These are phyloP conservation scores for Nicotiana tabacum DNA, from an alignment of 257 asterid species.

Conservation along the genomic window DNA sequence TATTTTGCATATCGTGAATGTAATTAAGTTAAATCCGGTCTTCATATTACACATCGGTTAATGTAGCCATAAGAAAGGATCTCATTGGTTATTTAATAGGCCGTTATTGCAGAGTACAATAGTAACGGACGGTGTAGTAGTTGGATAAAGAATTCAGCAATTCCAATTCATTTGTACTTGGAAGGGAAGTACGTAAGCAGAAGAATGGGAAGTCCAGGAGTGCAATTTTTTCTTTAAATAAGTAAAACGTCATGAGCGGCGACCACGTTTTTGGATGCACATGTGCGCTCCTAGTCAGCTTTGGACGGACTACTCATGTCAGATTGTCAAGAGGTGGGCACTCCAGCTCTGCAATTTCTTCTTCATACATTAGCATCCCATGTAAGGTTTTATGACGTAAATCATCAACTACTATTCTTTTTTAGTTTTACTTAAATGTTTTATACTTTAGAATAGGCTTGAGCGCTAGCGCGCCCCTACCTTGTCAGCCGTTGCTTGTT, in stretches of 20 bases:
- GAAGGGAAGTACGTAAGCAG: not conserved
- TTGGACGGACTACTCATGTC: not conserved
- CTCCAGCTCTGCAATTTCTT: not conserved
- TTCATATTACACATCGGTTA: too few species aligned
- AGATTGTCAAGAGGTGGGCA: not conserved
- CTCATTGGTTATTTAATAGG: too few species aligned
- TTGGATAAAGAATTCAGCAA: not conserved
- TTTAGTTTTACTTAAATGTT: not conserved
- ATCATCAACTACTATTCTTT: not conserved
- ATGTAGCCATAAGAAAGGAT: too few species aligned
- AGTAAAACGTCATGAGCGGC: not conserved
- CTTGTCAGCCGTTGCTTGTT: too few species aligned
- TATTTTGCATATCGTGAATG: too few species aligned
- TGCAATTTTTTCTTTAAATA: too few species aligned
- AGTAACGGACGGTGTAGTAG: not conserved
- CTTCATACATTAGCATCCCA: not conserved
- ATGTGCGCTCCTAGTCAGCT: constrained; percentile 6
- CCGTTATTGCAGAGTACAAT: not conserved
- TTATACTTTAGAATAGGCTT: too few species aligned
- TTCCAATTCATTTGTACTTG: not conserved
- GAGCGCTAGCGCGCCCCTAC: too few species aligned
- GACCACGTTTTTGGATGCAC: not conserved
- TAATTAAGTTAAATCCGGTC: too few species aligned
- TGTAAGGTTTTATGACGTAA: not conserved
- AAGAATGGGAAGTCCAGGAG: not conserved